Base-by-base conservation (phyloP, 1,139 yeast genomes). In the Yamadazyma oceani region DNA sequence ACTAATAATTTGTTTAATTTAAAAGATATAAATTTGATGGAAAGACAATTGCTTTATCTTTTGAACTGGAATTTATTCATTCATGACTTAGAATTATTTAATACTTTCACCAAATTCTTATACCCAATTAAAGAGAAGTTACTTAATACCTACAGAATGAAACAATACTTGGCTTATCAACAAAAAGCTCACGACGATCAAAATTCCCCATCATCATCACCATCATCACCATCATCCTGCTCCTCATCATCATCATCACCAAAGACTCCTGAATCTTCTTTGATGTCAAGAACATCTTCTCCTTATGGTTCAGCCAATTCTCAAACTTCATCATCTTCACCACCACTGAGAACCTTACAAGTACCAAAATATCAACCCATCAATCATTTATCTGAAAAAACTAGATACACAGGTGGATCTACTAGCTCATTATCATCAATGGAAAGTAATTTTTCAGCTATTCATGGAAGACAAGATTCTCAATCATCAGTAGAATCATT, bases 11-110 rank as follows among this genome's bases (percentile, higher is more conserved):
- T 84, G 31, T 84, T 85, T 60, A 66, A 71, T 36, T 64, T 73
- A 39, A 80, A 80, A 46, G 94, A 85, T 57, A 80, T 85, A 48
- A 84, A 84, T 58, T 66, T 84, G 42, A 85, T 85, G 89, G 94
- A 85, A 62, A 77, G 88, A 58, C 92, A 85, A 59, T 66, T 85
- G 44, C 65, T 83, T 41, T 79, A 72, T 53, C 66, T 84, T 40
- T 66, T 85, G 53, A 75, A 82, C 60, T 85, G 90, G 89, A 84
- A 85, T 55, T 64, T 83, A 41, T 64, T 72, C 38, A 78, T 84
- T 22, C 59, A 69, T 32, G 75, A 73, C 48, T 68, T 65, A 14
- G 88, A 82, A 45, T 67, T 84, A 58, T 55, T 68, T 36, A 58
- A 54, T 21, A 69, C 67, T 32, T 66, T 82, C 51, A 67, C 63